Conservation (phyloP, 768 basidiomycete species). For the Lentinula aciculospora region DNA sequence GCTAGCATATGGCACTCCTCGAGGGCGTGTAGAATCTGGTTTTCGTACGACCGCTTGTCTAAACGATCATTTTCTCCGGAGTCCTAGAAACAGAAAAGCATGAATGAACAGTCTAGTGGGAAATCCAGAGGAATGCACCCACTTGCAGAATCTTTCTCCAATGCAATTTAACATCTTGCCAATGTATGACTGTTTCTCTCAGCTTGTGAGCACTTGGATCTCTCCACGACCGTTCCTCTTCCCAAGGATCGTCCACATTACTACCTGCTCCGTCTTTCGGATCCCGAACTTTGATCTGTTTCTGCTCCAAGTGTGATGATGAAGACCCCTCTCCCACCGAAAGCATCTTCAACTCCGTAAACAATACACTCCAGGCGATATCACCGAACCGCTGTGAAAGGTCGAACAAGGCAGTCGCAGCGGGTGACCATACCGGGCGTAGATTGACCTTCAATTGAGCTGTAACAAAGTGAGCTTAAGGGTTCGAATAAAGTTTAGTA, state of each 20-base stretch:
- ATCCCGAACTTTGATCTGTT: slow-evolving; percentile 10
- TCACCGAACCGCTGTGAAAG: slow-evolving; percentile 55
- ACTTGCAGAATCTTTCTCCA: neutral
- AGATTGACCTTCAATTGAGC: slow-evolving; percentile 93
- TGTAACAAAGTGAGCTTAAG: slow-evolving; percentile 17
- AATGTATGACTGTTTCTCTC: slow-evolving; percentile 39
- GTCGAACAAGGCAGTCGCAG: slow-evolving; percentile 60
- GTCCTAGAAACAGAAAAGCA: slow-evolving; percentile 21
- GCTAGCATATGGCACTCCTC: slow-evolving; percentile 65
- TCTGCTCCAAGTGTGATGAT: neutral
- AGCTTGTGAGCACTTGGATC: slow-evolving; percentile 68
- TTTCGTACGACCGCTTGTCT: slow-evolving; percentile 72
- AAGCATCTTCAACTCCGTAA: slow-evolving; percentile 48
- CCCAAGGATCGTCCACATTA: slow-evolving; percentile 35
- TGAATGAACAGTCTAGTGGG: neutral
- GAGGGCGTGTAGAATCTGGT: slow-evolving; percentile 69
- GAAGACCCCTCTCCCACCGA: slow-evolving; percentile 14
- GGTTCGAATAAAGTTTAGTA: neutral
- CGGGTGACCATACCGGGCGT: slow-evolving; percentile 84
- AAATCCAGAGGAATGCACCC: neutral
- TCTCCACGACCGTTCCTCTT: slow-evolving; percentile 74
- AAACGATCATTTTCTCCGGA: slow-evolving; percentile 45
- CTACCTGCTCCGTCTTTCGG: neutral
- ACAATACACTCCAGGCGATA: slow-evolving; percentile 66
- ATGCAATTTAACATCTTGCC: slow-evolving; percentile 29